A percentile compares a stretch with the other conserved stretches of the same genome.
These are phyloP conservation scores for Apiospora koreana DNA, from an alignment of 2,329 filamentous ascomycete genomes.

Conservation along the genomic window DNA sequence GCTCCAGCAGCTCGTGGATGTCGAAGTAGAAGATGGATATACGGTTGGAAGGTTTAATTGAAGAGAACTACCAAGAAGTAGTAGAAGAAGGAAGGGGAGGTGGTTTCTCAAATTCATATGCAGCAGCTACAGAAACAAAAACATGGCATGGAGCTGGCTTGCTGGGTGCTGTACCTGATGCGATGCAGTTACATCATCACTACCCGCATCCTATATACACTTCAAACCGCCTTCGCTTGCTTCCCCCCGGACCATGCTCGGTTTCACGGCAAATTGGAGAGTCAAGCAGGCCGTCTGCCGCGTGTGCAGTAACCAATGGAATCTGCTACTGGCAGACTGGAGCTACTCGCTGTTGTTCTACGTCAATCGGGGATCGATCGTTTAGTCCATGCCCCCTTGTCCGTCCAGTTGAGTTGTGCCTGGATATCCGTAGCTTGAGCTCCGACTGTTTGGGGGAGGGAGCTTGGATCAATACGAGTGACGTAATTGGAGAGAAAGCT, in stretches of 20 bases:
- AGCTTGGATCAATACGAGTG: not conserved
- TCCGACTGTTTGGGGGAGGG: not conserved
- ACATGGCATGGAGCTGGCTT: not conserved
- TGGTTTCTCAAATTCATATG: not conserved
- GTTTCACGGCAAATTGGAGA: not conserved
- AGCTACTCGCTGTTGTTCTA: not conserved
- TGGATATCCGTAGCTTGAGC: not conserved
- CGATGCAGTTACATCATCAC: not conserved
- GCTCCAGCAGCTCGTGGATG: not conserved
- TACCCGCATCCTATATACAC: not conserved
- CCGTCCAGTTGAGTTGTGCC: not conserved
- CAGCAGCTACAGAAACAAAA: not conserved
- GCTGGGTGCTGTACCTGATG: not conserved
- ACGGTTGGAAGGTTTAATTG: not conserved
- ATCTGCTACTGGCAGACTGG: not conserved
- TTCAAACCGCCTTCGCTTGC: not conserved
- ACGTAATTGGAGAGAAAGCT: not conserved
- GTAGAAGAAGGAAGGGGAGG: not conserved
- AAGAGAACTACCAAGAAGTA: not conserved
- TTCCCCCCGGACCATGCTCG: not conserved
- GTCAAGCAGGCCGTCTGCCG: not conserved
- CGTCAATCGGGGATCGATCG: conserved; percentile 11
- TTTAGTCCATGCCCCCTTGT: not conserved
- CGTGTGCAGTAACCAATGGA: not conserved
- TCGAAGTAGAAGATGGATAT: not conserved